Base-by-base conservation (phyloP, 1,284 basidiomycete species). In the Grifola frondosa region DNA sequence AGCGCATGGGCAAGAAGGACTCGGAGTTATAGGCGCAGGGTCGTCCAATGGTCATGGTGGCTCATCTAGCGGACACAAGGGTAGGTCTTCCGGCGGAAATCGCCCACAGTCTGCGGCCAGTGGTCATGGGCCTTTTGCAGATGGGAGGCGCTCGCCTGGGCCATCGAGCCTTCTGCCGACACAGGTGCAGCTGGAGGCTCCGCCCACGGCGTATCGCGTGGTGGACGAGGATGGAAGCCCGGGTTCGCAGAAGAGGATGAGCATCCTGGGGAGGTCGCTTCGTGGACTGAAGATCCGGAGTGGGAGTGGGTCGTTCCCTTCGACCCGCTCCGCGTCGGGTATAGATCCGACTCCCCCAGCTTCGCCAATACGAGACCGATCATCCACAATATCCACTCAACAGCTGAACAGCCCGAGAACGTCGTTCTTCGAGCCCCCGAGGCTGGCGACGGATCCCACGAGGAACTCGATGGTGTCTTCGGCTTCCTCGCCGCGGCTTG, bases 101-200 rank as follows among this genome's bases (percentile, higher is more conserved):
- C 35, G 36, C n/a, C 19, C n/a, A n/a, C n/a, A 19, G 36, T 32
- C 38, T 20, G 8, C 16, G n/a, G 17, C 6, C n/a, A 26, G n/a
- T n/a, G 6, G 13, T 26, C 11, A n/a, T n/a, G n/a, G n/a, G n/a
- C n/a, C n/a, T n/a, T n/a, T n/a, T n/a, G 16, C 8, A 12, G 42
- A 48, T 17, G 45, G 34, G 9, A 33, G 44, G 22, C 34, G 32
- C 40, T 55, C 49, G 7, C 50, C 55, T 5, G 48, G 40, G 13
- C 55, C 51, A 12, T 60, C 55, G 10, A 60, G 58, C 25, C 34
- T 60, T 30, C 49, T 60, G 12, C 60, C 58, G 3, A 56, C 60
- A 2, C 50, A 57, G 36, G 39, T 40, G 6, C 48, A 52, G 6
- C 29, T 22, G 3, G 42, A 42, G 5, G 22, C 26, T 16, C 54